Percentiles rank a stretch among this genome's conserved stretches.
Evolutionary conservation across 1,284 basidiomycete species (phyloP).

Genomic region (Puccinia triticina): DNA sequence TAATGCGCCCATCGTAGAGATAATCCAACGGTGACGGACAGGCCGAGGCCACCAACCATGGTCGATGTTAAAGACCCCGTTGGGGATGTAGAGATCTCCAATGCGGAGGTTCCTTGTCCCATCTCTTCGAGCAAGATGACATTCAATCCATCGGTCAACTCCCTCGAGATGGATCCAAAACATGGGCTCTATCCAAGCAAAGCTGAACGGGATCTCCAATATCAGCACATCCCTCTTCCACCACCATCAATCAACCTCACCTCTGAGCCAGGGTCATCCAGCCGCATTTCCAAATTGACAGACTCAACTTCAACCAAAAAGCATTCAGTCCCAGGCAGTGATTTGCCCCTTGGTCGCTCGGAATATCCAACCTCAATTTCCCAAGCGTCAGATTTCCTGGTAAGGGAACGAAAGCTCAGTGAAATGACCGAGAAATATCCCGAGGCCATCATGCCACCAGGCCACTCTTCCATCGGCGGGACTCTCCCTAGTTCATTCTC

Average conservation of each 20-base stretch:
- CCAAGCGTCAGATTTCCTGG: not conserved
- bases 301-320: not conserved
- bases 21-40: not conserved
- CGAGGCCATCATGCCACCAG: not conserved
- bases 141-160: not conserved
- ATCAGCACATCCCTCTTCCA: conserved; percentile 2
- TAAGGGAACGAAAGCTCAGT: not conserved
- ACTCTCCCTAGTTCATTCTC: not conserved
- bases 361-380: not conserved
- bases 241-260: not conserved
- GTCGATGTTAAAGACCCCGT: not conserved
- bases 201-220: not conserved
- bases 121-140: not conserved
- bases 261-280: not conserved
- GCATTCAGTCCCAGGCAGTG: not conserved
- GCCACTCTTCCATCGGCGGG: not conserved
- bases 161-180: not conserved
- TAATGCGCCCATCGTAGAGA: not conserved
- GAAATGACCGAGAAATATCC: not conserved
- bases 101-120: not conserved
- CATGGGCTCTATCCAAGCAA: not conserved
- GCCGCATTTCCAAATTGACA: not conserved
- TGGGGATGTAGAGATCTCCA: not conserved
- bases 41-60: not conserved
- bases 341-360: not conserved